A percentile compares a stretch with the other conserved stretches of the same genome.
Conservation (phyloP, 805 yeast genomes). For the Suhomyces xylopsoci region DNA sequence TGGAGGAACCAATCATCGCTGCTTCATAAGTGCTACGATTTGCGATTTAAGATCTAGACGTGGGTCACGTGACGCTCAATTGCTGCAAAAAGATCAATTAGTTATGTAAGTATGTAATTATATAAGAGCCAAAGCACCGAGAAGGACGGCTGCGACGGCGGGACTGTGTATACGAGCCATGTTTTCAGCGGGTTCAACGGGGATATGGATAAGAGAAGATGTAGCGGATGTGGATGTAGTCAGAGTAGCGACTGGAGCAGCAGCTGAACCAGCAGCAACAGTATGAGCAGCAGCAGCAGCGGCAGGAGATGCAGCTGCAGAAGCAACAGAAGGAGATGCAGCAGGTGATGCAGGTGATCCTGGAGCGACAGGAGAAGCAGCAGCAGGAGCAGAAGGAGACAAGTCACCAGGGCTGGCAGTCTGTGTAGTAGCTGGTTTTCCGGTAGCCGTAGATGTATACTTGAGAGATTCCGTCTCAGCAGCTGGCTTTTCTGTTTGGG, state of each 20-base stretch:
- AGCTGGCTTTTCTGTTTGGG: constrained; percentile 2
- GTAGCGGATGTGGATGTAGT: not conserved
- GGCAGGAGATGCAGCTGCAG: no score
- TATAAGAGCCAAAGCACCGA: constrained; percentile 14
- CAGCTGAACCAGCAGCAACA: not conserved
- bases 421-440: not conserved
- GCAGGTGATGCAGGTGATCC: no score
- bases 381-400: no score
- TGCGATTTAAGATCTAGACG: not conserved
- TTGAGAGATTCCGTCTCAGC: not conserved
- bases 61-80: not conserved
- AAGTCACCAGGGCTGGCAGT: not conserved
- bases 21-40: not conserved
- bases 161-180: constrained; percentile 9
- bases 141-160: constrained; percentile 12
- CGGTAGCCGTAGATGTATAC: not conserved
- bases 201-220: constrained; percentile 2
- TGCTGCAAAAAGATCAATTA: not conserved
- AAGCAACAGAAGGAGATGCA: no score
- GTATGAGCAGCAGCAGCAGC: constrained; percentile 1
- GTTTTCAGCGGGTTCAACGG: constrained; percentile 4
- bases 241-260: constrained; percentile 3
- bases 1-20: not conserved
- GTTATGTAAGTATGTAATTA: not conserved
- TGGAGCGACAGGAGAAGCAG: constrained; percentile 4